These are phyloP conservation scores for Nemophila menziesii DNA, from an alignment of 257 asterid species.

Conservation along the genomic window DNA sequence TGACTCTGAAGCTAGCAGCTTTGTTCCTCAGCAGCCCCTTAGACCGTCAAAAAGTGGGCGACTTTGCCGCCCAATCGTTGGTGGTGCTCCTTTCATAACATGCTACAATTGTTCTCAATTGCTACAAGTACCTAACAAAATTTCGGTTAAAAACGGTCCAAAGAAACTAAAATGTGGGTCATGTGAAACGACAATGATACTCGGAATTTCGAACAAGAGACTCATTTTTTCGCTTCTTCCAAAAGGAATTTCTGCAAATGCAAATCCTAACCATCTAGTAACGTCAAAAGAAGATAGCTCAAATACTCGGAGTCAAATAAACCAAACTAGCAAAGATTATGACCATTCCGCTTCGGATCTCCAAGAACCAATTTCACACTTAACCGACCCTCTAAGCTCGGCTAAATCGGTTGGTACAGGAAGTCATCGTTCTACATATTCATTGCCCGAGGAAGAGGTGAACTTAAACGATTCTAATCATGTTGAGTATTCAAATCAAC, in stretches of 20 bases:
- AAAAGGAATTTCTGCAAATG: slow-evolving; percentile 17
- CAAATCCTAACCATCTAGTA: slow-evolving; percentile 12
- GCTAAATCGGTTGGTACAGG: slow-evolving; percentile 20
- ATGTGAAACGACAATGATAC: slow-evolving; percentile 42
- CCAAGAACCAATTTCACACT: slow-evolving; percentile 25
- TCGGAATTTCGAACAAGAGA: slow-evolving; percentile 29
- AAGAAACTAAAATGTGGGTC: slow-evolving; percentile 62
- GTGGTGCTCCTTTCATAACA: slow-evolving; percentile 79
- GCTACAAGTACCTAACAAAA: slow-evolving; percentile 51
- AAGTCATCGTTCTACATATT: slow-evolving; percentile 28
- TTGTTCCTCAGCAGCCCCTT: slow-evolving; percentile 24
- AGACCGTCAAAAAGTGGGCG: slow-evolving; percentile 23
- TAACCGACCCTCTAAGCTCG: slow-evolving; percentile 20
- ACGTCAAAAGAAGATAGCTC: slow-evolving; percentile 13
- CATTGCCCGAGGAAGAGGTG: slow-evolving; percentile 37
- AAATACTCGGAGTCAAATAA: slow-evolving; percentile 10
- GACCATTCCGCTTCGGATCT: slow-evolving; percentile 47
- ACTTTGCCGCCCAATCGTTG: slow-evolving; percentile 52
- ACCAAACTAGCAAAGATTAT: slow-evolving; percentile 36
- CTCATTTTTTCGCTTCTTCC: slow-evolving; percentile 24
- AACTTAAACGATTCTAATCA: slow-evolving; percentile 17
- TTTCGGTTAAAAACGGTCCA: slow-evolving; percentile 15
- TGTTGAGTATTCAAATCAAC: slow-evolving; percentile 33
- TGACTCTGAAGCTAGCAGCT: slow-evolving; percentile 37
- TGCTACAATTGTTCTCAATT: slow-evolving; percentile 66